Percentiles rank a stretch among this genome's conserved stretches.
Evolutionary conservation across 306 rosid species (phyloP).

Genomic region (Vachellia pachyceras): DNA sequence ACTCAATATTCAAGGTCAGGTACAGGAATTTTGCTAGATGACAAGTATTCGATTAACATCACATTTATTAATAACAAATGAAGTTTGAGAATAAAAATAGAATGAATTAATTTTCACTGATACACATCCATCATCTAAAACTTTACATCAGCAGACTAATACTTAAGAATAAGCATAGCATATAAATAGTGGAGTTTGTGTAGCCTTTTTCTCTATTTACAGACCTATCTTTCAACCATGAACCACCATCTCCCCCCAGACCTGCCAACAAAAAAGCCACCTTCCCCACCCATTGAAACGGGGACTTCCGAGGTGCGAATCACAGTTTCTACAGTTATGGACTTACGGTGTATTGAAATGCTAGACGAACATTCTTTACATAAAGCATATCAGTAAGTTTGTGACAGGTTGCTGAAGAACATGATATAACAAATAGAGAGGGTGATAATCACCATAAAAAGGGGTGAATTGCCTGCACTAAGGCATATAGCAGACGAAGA

Average conservation of each 20-base stretch:
- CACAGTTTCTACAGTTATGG: not conserved
- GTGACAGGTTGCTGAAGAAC: not conserved
- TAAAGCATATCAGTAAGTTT: not conserved
- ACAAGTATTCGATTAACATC: not conserved
- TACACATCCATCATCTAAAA: not conserved
- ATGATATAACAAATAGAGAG: constrained; percentile 3
- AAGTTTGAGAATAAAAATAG: not conserved
- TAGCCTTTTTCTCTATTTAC: not conserved
- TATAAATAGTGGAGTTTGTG: not conserved
- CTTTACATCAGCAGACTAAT: not conserved
- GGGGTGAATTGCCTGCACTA: not conserved
- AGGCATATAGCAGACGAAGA: not conserved
- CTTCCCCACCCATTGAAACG: not conserved
- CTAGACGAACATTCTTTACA: not conserved
- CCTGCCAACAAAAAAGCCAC: not conserved
- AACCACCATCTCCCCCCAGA: not conserved
- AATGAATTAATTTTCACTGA: not conserved
- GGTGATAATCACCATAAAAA: not conserved
- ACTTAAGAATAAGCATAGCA: not conserved
- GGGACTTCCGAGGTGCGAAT: not conserved
- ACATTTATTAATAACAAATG: not conserved
- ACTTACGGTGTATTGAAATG: not conserved
- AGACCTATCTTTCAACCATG: not conserved
- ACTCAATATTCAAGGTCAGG: not conserved
- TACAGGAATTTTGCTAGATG: not conserved